Conservation (phyloP, 2,329 filamentous ascomycete species). For the Xylariaceae sp. region DNA sequence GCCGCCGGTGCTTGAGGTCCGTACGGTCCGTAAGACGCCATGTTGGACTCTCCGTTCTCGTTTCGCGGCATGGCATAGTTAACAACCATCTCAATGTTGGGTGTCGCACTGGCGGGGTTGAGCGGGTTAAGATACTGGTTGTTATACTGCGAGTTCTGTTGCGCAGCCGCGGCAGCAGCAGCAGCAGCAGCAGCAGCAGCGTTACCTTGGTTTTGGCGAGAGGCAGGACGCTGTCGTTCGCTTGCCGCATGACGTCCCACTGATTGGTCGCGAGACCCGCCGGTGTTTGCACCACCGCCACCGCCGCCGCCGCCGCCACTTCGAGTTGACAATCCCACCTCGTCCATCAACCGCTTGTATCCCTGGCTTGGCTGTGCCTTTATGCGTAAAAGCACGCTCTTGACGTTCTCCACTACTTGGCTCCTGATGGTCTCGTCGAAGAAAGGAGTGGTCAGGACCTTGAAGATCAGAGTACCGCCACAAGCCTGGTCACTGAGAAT, state of each 20-base stretch:
- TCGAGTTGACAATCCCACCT: slow-evolving; percentile 80
- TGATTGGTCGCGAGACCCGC: slow-evolving; percentile 40
- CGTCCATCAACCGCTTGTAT: slow-evolving; percentile 98
- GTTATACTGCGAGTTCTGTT: slow-evolving; percentile 36
- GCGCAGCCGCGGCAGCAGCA: slow-evolving; percentile 16
- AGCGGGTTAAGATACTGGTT: slow-evolving; percentile 51
- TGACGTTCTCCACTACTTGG: slow-evolving; percentile 88
- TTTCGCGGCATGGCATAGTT: slow-evolving; percentile 47
- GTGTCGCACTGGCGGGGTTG: slow-evolving; percentile 35
- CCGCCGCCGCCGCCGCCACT: slow-evolving; percentile 36
- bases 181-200: slow-evolving; percentile 9
- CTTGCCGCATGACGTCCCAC: slow-evolving; percentile 40
- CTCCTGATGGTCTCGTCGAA: slow-evolving; percentile 86
- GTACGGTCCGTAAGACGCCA: slow-evolving; percentile 47
- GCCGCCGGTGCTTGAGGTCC: slow-evolving; percentile 44
- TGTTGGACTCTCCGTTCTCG: slow-evolving; percentile 46
- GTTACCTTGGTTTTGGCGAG: slow-evolving; percentile 44
- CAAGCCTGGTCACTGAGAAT: slow-evolving; percentile 89
- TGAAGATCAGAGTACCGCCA: slow-evolving; percentile 94
- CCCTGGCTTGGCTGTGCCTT: slow-evolving; percentile 93
- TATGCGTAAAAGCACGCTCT: slow-evolving; percentile 79
- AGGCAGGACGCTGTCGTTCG: slow-evolving; percentile 51
- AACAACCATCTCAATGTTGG: slow-evolving; percentile 46
- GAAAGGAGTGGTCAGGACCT: slow-evolving; percentile 95
- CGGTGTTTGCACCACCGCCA: slow-evolving; percentile 1